These are phyloP conservation scores for Boletus fagicola DNA, from an alignment of 768 basidiomycete species.

Conservation along the genomic window DNA sequence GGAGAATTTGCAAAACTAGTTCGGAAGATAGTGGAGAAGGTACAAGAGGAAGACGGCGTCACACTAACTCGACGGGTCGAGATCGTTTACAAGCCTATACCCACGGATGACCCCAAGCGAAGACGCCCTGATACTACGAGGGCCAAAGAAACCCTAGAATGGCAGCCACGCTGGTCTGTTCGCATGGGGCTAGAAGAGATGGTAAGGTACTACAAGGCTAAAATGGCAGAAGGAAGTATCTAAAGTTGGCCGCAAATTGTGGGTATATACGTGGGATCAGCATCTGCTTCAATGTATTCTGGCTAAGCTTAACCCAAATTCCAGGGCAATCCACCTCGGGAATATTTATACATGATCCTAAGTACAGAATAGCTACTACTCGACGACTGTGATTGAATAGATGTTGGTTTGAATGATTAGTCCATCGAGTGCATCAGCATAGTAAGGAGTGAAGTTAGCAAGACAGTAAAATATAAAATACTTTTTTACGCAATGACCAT, in stretches of 20 bases:
- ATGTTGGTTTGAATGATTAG: constrained; percentile 6
- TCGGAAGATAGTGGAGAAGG: constrained; percentile 88
- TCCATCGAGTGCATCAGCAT: constrained; percentile 12
- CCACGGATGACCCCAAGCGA: constrained; percentile 92
- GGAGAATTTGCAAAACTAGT: constrained; percentile 92
- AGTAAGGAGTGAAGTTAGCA: constrained; percentile 11
- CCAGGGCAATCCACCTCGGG: neutral
- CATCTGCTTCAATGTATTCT: neutral
- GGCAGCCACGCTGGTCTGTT: constrained; percentile 94
- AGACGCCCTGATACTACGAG: constrained; percentile 90
- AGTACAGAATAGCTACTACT: constrained; percentile 15
- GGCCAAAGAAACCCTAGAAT: constrained; percentile 78
- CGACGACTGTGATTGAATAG: constrained; percentile 5
- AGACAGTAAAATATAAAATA: constrained; percentile 14
- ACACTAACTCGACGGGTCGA: constrained; percentile 50
- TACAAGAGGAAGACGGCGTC: constrained; percentile 80
- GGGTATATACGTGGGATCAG: neutral
- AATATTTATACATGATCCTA: constrained; percentile 14
- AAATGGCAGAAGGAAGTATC: constrained; percentile 81
- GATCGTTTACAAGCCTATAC: constrained; percentile 78
- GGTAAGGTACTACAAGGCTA: constrained; percentile 89
- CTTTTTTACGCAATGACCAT: constrained; percentile 9
- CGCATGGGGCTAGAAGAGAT: constrained; percentile 94
- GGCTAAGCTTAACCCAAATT: neutral
- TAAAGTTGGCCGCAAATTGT: constrained; percentile 30